Base-by-base conservation (phyloP, 75 land plant species). In the Sequoia sempervirens region DNA sequence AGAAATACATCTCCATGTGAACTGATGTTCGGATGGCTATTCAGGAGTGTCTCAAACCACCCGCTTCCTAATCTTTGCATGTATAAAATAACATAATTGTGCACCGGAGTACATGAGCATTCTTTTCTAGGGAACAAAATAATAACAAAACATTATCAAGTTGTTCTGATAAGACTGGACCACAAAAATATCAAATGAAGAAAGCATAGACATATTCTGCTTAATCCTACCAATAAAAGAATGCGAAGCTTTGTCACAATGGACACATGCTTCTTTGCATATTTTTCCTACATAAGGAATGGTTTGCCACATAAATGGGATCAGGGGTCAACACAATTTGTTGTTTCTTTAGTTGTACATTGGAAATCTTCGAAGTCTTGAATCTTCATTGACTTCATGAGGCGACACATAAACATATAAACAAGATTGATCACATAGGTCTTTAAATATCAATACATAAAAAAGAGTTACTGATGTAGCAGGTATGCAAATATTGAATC, bases 21-120 rank as follows among this genome's bases (percentile, higher is more conserved):
- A 88, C 95, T 95, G 32, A 95, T 83, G 72, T 95, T 95, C 5
- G 91, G 89, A 84, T 95, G 97, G 79, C 92, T 94, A 72, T 95
- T 95, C 20, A 95, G 87, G 14, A 95, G 91, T 47, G 97, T 92
- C 87, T 95, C 97, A 89, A 95, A 94, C 97, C 97, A 95, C 56
- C 97, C 97, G 88, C 97, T 95, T 30, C 97, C 95, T 43, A 94
- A 94, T 79, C 97, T 90, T 87, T 95, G 97, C 89, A 88, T 94
- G n/a, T 95, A 95, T 56, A 93, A 80, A 81, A 95, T 89, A 26
- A 89, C 95, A 88, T 93, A 95, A 66, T 81, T 85, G 43, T 95
- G 92, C 12, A 95, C 97, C 81, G 95, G 95, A 79, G 91, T 89
- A 87, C 95, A 94, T 0, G 68, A 53, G 82, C 97, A 95, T 84